phyloP scores from a whole-genome alignment of 441 rosid species.

The Flueggea neowawraea region DNA sequence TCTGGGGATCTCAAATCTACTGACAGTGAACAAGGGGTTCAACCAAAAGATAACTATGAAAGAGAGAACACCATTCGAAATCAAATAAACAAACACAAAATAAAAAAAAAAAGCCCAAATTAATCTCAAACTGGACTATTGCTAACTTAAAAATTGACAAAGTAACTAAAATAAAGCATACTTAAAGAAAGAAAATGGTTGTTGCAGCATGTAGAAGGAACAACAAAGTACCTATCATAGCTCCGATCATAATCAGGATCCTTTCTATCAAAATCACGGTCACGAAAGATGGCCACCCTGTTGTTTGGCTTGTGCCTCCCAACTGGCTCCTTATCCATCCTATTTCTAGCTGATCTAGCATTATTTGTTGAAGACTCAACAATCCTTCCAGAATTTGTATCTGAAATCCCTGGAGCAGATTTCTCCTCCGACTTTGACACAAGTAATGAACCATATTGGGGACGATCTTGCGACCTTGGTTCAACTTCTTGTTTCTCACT shows the following conservation, averaged over 20 bases:
- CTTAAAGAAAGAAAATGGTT: constrained; percentile 5
- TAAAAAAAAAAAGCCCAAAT: too few relatives aligned
- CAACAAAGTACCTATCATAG: constrained; percentile 54
- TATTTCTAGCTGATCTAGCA: constrained; percentile 48
- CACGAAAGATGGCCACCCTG: constrained; percentile 82
- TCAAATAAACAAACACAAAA: too few relatives aligned
- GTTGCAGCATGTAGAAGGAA: not conserved
- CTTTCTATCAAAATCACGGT: constrained; percentile 69
- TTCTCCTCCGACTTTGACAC: constrained; percentile 46
- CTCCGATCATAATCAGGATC: constrained; percentile 87
- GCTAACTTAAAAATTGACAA: too few relatives aligned
- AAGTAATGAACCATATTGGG: constrained; percentile 34
- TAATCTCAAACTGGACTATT: too few relatives aligned
- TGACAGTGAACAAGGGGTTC: too few relatives aligned
- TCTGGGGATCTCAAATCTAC: not conserved
- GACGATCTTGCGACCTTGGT: constrained; percentile 40
- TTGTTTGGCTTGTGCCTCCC: constrained; percentile 51
- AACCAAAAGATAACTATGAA: too few relatives aligned
- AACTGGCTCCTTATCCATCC: constrained; percentile 63
- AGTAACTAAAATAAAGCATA: not conserved
- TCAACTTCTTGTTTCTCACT: constrained; percentile 39
- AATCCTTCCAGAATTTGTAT: constrained; percentile 40
- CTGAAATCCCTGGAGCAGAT: constrained; percentile 34
- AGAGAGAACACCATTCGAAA: too few relatives aligned
- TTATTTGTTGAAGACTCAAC: constrained; percentile 54